Base-by-base conservation (phyloP, 1,284 basidiomycete genomes). In the Athelia psychrophila region DNA sequence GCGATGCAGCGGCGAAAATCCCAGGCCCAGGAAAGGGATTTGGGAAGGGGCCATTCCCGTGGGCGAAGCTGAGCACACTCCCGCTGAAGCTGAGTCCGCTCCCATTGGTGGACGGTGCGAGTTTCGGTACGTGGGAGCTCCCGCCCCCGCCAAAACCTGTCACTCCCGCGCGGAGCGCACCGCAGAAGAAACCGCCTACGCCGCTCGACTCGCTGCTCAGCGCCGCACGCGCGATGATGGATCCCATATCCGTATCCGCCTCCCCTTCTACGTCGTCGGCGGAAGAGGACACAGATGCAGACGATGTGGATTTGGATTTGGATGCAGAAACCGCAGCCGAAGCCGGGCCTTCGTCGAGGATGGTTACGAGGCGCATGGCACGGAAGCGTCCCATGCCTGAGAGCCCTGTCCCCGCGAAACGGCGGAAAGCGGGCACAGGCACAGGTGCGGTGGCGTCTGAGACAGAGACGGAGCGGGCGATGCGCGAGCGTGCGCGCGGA, bases 141-240 rank as follows among this genome's bases (percentile, higher is more conserved):
- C 13, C 27, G 27, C 27, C 27, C 13, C 27, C 27, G 27, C 27
- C 6, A 13, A 30, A 30, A 13, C 27, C 27, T 13, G 27, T 13
- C 6, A 13, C 27, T 5, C 27, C 27, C 27, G 27, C 13, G 27
- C 27, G 13, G 27, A 30, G 27, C 27, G 1, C 54, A 67, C 10
- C 56, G 49, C 51, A 51, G 35, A 63, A 56, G 27, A 65, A 64
- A 32, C 64, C 68, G 1, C 63, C 62, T 16, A 77, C 74, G 0
- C 72, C 74, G 13, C 60, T 77, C 27, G 76, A 81, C 52, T 83
- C 81, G 0, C 66, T 87, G 25, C 60, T 88, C 23, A 83, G 74
- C 57, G 84, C 84, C 4, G 85, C 84, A 12, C 71, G 81, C 36
- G 74, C 74, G 44, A 82, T 84, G 75, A 78, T 81, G 68, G 75